Evolutionary conservation across 495 filamentous ascomycete genomes (phyloP).

Genomic region (Corynascus novoguineensis): DNA sequence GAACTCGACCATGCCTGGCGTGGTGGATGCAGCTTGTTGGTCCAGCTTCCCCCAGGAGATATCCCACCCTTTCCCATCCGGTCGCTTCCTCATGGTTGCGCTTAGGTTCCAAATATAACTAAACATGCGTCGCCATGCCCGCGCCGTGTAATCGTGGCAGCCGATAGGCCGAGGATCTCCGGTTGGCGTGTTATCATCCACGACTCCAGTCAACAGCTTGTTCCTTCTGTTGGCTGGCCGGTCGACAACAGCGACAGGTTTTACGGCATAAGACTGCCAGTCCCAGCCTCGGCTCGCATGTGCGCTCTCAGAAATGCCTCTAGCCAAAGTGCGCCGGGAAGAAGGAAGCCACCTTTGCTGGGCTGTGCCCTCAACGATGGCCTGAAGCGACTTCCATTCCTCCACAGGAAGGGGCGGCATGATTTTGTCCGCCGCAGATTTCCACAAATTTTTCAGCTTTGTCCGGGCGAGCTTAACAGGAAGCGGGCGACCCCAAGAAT

Average conservation of each 20-base stretch:
- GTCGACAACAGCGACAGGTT: constrained; percentile 20
- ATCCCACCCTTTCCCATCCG: constrained; percentile 17
- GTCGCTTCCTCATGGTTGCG: constrained; percentile 26
- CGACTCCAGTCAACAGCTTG: constrained; percentile 32
- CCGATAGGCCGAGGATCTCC: constrained; percentile 28
- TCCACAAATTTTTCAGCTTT: constrained; percentile 58
- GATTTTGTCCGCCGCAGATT: constrained; percentile 45
- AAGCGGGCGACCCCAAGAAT: constrained; percentile 59
- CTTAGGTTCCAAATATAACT: constrained; percentile 32
- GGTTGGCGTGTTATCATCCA: constrained; percentile 33
- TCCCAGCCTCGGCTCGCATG: constrained; percentile 11
- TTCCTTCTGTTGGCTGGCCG: constrained; percentile 12
- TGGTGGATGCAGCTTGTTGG: constrained; percentile 13
- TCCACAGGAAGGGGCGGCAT: constrained; percentile 65
- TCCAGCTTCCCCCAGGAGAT: constrained; percentile 34
- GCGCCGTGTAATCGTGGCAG: constrained; percentile 20
- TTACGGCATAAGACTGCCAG: constrained; percentile 24
- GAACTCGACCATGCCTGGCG: constrained; percentile 16
- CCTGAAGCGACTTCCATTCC: constrained; percentile 60
- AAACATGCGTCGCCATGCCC: constrained; percentile 30
- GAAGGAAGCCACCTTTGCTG: constrained; percentile 31
- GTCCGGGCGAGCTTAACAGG: constrained; percentile 49
- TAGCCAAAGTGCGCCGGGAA: constrained; percentile 21
- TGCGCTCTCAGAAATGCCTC: not conserved
- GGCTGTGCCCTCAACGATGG: constrained; percentile 53